phyloP scores from a whole-genome alignment of 495 filamentous ascomycete genomes.

The Hamigera avellanea region DNA sequence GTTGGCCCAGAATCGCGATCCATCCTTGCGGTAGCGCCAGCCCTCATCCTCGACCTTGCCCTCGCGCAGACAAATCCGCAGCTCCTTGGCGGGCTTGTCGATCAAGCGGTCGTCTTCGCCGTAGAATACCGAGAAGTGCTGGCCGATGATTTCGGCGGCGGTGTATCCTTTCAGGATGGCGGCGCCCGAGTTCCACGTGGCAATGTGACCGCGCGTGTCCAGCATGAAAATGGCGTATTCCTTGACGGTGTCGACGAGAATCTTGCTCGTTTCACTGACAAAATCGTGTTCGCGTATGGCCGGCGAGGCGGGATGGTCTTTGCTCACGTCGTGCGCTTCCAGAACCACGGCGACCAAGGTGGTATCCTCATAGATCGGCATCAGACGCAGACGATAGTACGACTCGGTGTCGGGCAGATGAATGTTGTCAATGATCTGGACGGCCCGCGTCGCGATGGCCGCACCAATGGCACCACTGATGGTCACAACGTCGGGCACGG shows the following conservation, averaged over 20 bases:
- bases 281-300: constrained; percentile 27
- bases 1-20: constrained; percentile 54
- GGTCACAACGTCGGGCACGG: constrained; percentile 23
- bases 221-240: constrained; percentile 61
- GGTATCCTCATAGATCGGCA: constrained; percentile 38
- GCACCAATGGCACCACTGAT: constrained; percentile 32
- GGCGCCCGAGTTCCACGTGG: constrained; percentile 53
- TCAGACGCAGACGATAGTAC: constrained; percentile 32
- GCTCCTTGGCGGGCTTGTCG: constrained; percentile 43
- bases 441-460: constrained; percentile 25
- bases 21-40: constrained; percentile 54
- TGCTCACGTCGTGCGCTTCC: constrained; percentile 29
- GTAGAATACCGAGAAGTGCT: constrained; percentile 55
- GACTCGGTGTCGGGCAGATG: constrained; percentile 10
- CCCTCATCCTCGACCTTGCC: constrained; percentile 54
- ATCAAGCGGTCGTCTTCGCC: constrained; percentile 38
- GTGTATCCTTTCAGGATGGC: constrained; percentile 48
- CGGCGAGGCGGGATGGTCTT: constrained; percentile 4
- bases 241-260: constrained; percentile 51
- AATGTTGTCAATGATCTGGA: constrained; percentile 20
- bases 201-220: constrained; percentile 44
- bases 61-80: constrained; percentile 45
- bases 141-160: constrained; percentile 44
- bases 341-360: constrained; percentile 35
- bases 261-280: constrained; percentile 48